These are phyloP conservation scores for Edhazardia aedis DNA, from an alignment of 371 early-diverging fungal genomes.

Conservation along the genomic window DNA sequence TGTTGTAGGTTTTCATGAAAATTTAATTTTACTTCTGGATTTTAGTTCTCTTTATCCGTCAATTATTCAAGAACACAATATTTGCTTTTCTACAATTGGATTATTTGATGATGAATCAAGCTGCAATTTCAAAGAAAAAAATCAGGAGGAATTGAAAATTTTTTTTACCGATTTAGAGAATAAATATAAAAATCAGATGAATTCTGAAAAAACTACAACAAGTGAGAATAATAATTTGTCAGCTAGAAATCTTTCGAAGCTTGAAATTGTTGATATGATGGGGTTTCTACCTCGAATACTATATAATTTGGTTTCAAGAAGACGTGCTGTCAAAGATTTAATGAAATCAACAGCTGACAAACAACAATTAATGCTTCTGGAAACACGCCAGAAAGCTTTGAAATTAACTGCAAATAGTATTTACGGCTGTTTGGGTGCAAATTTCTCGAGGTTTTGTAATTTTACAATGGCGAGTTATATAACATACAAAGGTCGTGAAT, in stretches of 20 bases:
- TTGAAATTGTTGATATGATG: too few species aligned
- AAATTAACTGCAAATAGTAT: constrained; percentile 96
- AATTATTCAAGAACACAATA: constrained; percentile 96
- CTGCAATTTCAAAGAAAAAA: constrained; percentile 4
- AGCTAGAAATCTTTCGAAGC: neutral
- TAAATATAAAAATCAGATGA: neutral
- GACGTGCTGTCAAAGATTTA: constrained; percentile 65
- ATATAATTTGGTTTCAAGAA: constrained; percentile 63
- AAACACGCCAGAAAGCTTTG: constrained; percentile 81
- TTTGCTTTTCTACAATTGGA: constrained; percentile 85
- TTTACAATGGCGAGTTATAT: constrained; percentile 87
- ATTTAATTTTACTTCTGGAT: constrained; percentile 76
- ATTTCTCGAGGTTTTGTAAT: constrained; percentile 81
- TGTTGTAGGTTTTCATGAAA: constrained; percentile 80
- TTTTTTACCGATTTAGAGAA: constrained; percentile 48
- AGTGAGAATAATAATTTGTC: neutral
- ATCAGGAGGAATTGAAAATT: neutral
- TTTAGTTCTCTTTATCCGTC: constrained; percentile 99
- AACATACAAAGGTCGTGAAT: constrained; percentile 82
- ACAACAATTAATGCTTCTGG: constrained; percentile 49
- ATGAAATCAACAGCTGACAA: constrained; percentile 53
- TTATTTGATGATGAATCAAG: constrained; percentile 4
- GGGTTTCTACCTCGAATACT: constrained; percentile 65
- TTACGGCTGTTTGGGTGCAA: constrained; percentile 95
- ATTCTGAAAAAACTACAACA: neutral